Evolutionary conservation across 495 filamentous ascomycete species (phyloP).

Genomic region (Thozetella sp.): DNA sequence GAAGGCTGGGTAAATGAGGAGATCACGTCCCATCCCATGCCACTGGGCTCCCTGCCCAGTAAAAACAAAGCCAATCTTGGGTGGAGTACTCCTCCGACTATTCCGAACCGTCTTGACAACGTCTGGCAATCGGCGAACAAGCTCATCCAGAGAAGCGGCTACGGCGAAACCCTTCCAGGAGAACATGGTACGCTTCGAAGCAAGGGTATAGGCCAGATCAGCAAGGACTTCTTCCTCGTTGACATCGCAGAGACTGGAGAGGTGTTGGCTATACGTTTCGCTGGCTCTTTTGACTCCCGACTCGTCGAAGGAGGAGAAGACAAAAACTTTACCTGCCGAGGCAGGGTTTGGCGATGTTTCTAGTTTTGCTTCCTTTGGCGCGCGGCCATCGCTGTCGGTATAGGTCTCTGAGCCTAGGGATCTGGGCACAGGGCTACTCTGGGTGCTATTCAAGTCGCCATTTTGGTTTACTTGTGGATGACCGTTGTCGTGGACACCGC

Average conservation of each 20-base stretch:
- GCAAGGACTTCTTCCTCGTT: constrained; percentile 6
- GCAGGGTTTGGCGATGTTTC: background rate
- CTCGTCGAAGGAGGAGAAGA: background rate
- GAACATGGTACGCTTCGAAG: constrained; percentile 21
- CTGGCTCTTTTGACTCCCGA: background rate
- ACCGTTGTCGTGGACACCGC: too few species aligned
- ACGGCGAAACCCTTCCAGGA: constrained; percentile 26
- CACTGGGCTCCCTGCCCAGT: constrained; percentile 49
- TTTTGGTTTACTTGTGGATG: too few species aligned
- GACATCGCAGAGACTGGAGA: constrained; percentile 8
- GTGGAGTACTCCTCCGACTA: constrained; percentile 9
- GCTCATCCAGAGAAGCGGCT: background rate
- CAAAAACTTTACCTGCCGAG: background rate
- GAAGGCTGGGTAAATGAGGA: constrained; percentile 28
- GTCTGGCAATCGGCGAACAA: constrained; percentile 7
- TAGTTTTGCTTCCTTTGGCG: too few species aligned
- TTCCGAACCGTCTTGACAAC: constrained; percentile 2
- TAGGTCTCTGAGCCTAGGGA: too few species aligned
- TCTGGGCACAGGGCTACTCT: too few species aligned
- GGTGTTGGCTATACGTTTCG: constrained; percentile 16
- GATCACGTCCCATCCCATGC: constrained; percentile 47
- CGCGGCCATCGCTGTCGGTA: too few species aligned
- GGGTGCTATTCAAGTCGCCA: too few species aligned
- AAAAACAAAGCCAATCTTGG: constrained; percentile 34
- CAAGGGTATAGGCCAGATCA: constrained; percentile 31